phyloP scores from a whole-genome alignment of 2,329 filamentous ascomycete species.

The Colletotrichum falcatum region DNA sequence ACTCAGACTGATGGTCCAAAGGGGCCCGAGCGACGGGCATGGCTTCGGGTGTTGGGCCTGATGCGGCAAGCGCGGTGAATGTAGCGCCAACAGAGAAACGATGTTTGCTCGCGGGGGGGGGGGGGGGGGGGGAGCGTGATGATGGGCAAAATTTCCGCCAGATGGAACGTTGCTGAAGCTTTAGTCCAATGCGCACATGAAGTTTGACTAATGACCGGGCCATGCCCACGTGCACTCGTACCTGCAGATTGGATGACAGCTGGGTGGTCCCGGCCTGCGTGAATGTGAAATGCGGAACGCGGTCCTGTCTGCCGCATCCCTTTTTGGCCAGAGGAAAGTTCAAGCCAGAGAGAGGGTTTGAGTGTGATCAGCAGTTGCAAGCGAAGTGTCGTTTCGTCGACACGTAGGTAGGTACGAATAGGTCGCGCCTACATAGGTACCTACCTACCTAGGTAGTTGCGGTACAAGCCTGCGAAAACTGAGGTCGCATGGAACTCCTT shows the following conservation, averaged over 20 bases:
- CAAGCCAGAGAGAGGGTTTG: conserved; percentile 3
- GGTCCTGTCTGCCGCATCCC: not conserved
- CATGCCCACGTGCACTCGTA: not conserved
- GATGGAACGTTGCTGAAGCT: conserved; percentile 31
- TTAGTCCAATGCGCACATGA: not conserved
- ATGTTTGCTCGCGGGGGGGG: conserved; percentile 10
- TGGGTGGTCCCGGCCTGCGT: not conserved
- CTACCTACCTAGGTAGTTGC: too few relatives aligned
- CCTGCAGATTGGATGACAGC: not conserved
- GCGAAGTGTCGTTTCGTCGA: conserved; percentile 24
- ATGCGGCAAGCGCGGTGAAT: conserved; percentile 14
- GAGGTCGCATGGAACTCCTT: conserved; percentile 3
- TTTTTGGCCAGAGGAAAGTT: not conserved
- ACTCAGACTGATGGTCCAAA: conserved; percentile 6
- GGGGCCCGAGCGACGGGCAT: conserved; percentile 25
- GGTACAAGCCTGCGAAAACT: not conserved
- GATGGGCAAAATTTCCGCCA: conserved; percentile 18
- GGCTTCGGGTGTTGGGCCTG: conserved; percentile 16
- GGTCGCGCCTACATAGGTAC: too few relatives aligned
- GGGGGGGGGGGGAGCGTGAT: too few relatives aligned
- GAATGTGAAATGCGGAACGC: not conserved
- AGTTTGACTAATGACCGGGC: conserved; percentile 4
- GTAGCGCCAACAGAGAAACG: conserved; percentile 11
- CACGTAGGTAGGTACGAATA: too few relatives aligned
- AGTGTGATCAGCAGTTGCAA: conserved; percentile 35